Conservation (phyloP, 2,329 filamentous ascomycete genomes). For the Thermochaetoides dissita region DNA sequence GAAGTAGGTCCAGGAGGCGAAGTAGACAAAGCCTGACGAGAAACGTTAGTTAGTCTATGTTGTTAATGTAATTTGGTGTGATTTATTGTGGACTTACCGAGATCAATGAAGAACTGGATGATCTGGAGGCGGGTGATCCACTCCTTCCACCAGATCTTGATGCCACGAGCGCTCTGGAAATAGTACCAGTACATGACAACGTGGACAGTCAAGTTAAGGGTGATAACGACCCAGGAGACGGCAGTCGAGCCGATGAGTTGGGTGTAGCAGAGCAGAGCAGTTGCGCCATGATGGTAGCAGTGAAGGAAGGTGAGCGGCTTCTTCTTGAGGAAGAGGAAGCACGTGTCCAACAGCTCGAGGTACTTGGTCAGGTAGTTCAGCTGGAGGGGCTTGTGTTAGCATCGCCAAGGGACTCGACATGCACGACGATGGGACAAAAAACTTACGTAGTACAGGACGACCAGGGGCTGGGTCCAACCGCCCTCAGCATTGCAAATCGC, state of each 20-base stretch:
- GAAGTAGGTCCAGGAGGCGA: constrained; percentile 98
- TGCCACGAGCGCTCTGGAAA: constrained; percentile 93
- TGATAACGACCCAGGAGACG: constrained; percentile 90
- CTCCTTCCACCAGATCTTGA: constrained; percentile 99
- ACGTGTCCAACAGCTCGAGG: constrained; percentile 84
- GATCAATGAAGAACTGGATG: constrained; percentile 90
- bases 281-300: constrained; percentile 97
- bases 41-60: constrained; percentile 1
- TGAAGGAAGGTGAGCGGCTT: constrained; percentile 98
- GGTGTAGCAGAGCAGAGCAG: constrained; percentile 92
- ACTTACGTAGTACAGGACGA: constrained; percentile 92
- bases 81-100: constrained; percentile 47
- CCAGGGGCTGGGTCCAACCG: constrained; percentile 86
- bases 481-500: constrained; percentile 70
- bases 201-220: constrained; percentile 83
- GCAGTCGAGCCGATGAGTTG: constrained; percentile 86
- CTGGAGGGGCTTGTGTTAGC: constrained; percentile 6
- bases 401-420: neutral
- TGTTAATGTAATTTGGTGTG: neutral
- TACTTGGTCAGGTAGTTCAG: constrained; percentile 58
- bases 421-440: neutral
- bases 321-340: constrained; percentile 98
- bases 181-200: constrained; percentile 99
- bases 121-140: constrained; percentile 98
- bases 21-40: constrained; percentile 82